Evolutionary conservation across 2,329 filamentous ascomycete genomes (phyloP).

Genomic region (Moelleriella libera): DNA sequence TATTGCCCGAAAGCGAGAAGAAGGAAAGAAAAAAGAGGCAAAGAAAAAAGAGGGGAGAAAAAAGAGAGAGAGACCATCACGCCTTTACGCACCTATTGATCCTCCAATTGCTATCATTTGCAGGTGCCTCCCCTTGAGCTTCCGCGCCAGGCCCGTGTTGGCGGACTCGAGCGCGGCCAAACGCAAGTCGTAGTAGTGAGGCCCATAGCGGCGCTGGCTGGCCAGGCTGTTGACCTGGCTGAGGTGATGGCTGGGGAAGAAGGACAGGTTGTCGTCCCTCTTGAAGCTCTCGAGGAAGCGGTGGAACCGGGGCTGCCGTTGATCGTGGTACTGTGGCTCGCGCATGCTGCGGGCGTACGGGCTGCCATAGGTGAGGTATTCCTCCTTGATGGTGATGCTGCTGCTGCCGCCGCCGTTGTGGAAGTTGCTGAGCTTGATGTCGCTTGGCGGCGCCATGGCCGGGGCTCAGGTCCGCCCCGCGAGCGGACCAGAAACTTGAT

Average conservation of each 20-base stretch:
- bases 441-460: constrained; percentile 19
- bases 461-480: constrained; percentile 3
- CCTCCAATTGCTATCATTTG: constrained; percentile 98
- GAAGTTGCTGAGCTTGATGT: neutral
- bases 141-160: constrained; percentile 58
- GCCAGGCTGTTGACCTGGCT: constrained; percentile 15
- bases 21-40: neutral
- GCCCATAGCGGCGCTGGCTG: constrained; percentile 11
- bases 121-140: constrained; percentile 70
- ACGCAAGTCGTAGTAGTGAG: constrained; percentile 40
- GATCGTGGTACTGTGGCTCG: constrained; percentile 32
- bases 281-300: constrained; percentile 48
- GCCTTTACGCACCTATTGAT: constrained; percentile 52
- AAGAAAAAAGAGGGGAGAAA: neutral
- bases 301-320: constrained; percentile 19
- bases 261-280: constrained; percentile 37
- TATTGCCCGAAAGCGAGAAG: too few relatives aligned
- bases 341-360: constrained; percentile 30
- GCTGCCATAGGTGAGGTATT: constrained; percentile 35
- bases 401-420: constrained; percentile 42
- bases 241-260: constrained; percentile 31
- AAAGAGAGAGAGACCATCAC: neutral
- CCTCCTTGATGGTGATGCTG: constrained; percentile 43
- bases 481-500: too few relatives aligned
- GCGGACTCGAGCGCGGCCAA: constrained; percentile 59